Conservation (phyloP, 352 stramenopile species). For the Pythium chondricola region DNA sequence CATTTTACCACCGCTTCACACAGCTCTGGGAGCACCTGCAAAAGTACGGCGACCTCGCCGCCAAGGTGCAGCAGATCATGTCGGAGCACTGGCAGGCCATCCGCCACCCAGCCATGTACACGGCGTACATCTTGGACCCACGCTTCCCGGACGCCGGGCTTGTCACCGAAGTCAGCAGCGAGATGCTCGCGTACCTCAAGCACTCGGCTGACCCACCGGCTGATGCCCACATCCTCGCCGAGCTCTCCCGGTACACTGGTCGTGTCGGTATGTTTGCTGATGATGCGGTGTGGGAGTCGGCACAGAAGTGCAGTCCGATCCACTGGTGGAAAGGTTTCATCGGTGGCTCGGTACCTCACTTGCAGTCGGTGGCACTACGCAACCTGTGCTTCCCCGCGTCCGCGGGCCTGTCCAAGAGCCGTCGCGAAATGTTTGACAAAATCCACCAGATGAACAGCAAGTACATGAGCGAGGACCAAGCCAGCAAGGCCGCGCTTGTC, state of each 20-base stretch:
- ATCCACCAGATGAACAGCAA: constrained; percentile 49
- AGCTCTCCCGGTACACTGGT: constrained; percentile 64
- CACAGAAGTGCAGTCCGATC: constrained; percentile 61
- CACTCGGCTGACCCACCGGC: constrained; percentile 27
- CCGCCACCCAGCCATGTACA: constrained; percentile 68
- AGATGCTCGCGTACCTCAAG: constrained; percentile 61
- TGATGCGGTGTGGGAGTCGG: constrained; percentile 69
- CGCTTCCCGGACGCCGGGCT: constrained; percentile 49
- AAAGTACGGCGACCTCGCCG: constrained; percentile 38
- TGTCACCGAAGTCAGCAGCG: constrained; percentile 43
- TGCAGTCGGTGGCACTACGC: constrained; percentile 54
- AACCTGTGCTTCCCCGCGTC: constrained; percentile 55
- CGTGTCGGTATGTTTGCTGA: constrained; percentile 59
- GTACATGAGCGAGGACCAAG: constrained; percentile 68
- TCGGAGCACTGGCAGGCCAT: constrained; percentile 50
- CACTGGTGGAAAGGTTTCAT: constrained; percentile 83
- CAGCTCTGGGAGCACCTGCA: constrained; percentile 57
- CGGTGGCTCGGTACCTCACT: constrained; percentile 55
- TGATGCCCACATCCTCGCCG: constrained; percentile 48
- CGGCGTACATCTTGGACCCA: constrained; percentile 70
- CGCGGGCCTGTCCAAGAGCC: constrained; percentile 41
- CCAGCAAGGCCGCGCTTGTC: constrained; percentile 60
- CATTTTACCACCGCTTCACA: constrained; percentile 72
- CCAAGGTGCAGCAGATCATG: constrained; percentile 52
- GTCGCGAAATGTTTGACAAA: constrained; percentile 50